Base-by-base conservation (phyloP, 148 eudicot species). In the Fagopyrum homotropicum region DNA sequence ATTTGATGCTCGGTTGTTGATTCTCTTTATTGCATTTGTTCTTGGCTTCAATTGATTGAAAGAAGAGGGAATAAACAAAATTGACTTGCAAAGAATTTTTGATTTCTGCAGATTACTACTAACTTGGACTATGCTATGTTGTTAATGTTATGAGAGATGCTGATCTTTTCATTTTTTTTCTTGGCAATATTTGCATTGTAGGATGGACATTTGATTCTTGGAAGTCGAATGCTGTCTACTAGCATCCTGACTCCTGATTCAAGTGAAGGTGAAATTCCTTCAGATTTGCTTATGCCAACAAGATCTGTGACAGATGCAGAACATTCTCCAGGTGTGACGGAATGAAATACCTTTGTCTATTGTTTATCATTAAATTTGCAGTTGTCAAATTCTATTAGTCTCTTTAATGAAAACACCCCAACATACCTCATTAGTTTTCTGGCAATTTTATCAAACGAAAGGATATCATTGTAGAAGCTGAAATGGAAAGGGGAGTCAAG, bases 201-300 rank as follows among this genome's bases (percentile, higher is more conserved):
- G 78, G 78, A 29, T 35, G 64, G 22, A 7, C 16, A 51, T 30
- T 1, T 1, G 77, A 73, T 78, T 45, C 76, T 78, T 80, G 84
- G 85, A 45, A 78, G 73, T 77, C 82, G 88, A 78, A 73, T 85
- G 82, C 59, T 84, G 79, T 91, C 90, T 59, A 89, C 96, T 17
- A 80, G 90, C 9, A 82, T 87, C 40, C 54, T 82, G 82, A 87
- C 97, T 64, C 88, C 93, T 71, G 85, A 81, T 72, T 87, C 93
- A 60, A 82, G 84, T 81, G 90, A 88, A 52, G 82, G 80, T 50
- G 83, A 73, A 80, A 82, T 93, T 74, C 98, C 95, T 19, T 77
- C 93, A 57, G 85, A 91, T 68, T 84, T 88, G 50, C 84, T 82
- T 54, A 80, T 79, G 81, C 82, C 93, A 59, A 79, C 64, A 52